Evolutionary conservation across 2,329 filamentous ascomycete species (phyloP), one percentile per base, ranked within the genome.

Genomic region (Teratosphaeria viscida): DNA sequence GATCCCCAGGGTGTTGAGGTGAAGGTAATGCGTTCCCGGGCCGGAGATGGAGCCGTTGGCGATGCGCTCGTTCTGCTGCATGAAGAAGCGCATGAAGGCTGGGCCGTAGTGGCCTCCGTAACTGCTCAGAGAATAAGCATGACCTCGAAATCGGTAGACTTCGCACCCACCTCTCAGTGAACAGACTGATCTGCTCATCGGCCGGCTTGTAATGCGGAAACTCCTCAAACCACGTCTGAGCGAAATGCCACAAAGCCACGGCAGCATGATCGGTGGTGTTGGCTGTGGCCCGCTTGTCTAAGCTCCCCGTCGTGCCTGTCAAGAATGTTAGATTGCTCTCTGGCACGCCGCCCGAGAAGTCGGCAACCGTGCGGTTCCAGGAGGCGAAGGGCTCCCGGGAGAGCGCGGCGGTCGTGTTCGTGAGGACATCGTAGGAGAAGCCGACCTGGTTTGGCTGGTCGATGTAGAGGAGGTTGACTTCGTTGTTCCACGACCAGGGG

Each of bases 251-350:
- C 12, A 84, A 74, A 2, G 82, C 81, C 2, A 65, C 63, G 16
- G 70, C 68, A 35, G 70, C 70, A 60, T 70, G 66, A 52, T 64
- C 63, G 3, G 70, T 71, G n/a, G 62, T 66, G 56, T 71, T 70
- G 5, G 65, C 68, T 8, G 68, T 70, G 6, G 23, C 52, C 23
- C 14, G 12, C 1, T 64, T 47, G 57, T 82, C 78, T 23, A 79
- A 74, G 39, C 82, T 83, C 61, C 80, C 77, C 65, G 86, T 86
- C 0, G 86, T 88, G 53, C 85, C 86, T 35, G 69, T 65, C 8
- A 70, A 55, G 57, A 71, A 70, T 8, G 69, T 71, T 27, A 57
- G 60, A 56, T 71, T 71, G 49, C 66, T 63, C 34, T 65, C 66
- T 12, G 70, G 70, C 2, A 71, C 61, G 58, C 76, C 77, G 61